Percentiles rank a stretch among this genome's conserved stretches.
phyloP scores from a whole-genome alignment of 768 basidiomycete species.

The Pulveroboletus sp. region DNA sequence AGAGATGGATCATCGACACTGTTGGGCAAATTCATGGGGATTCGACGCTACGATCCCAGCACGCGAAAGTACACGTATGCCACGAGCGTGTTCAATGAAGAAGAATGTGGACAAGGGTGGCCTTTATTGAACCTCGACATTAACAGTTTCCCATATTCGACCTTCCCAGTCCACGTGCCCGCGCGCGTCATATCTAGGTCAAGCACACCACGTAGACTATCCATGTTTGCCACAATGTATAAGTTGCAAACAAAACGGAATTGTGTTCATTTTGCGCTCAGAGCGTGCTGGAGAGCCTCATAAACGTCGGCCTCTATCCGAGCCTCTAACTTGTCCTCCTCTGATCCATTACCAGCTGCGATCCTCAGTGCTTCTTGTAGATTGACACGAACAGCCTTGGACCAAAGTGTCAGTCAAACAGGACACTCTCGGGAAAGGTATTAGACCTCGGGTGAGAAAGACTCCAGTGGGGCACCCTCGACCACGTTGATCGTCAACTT shows the following conservation, averaged over 20 bases:
- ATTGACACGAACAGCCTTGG: slow-evolving; percentile 83
- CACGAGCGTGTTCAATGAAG: not conserved
- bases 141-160: too few species aligned
- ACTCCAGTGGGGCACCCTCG: slow-evolving; percentile 89
- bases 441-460: slow-evolving; percentile 84
- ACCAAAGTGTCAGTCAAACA: slow-evolving; percentile 5
- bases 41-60: not conserved
- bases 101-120: too few species aligned
- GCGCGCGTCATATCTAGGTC: too few species aligned
- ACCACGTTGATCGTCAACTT: slow-evolving; percentile 94
- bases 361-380: slow-evolving; percentile 86
- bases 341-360: slow-evolving; percentile 76
- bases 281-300: slow-evolving; percentile 87
- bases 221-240: slow-evolving; percentile 8
- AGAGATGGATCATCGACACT: slow-evolving; percentile 18
- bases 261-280: slow-evolving; percentile 44
- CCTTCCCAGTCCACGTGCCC: too few species aligned
- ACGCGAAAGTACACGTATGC: not conserved
- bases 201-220: not conserved
- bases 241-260: slow-evolving; percentile 4
- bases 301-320: slow-evolving; percentile 94
- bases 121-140: too few species aligned
- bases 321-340: slow-evolving; percentile 91
- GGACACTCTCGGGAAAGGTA: not conserved
- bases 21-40: slow-evolving; percentile 17